Base-by-base conservation (phyloP, 163 green algal species). In the Chlamydomonas reinhardtii region DNA sequence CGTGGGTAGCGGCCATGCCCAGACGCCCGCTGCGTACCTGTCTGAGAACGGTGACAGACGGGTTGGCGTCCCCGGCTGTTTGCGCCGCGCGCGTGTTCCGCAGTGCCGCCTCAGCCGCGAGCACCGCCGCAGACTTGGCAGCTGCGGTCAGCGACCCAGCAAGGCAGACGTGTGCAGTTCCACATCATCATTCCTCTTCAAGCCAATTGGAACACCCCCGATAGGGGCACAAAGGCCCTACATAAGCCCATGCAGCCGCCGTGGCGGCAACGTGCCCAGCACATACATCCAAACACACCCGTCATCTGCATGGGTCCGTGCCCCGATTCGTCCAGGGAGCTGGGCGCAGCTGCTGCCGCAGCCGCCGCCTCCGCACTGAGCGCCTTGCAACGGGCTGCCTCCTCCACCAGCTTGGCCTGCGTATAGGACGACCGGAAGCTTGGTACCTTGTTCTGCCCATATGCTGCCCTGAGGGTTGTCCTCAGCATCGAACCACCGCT, bases 281-380 rank as follows among this genome's bases (percentile, higher is more conserved):
- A n/a, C n/a, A n/a, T n/a, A n/a, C n/a, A n/a, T n/a, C 25, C 25
- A 1, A 3, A 25, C 77, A 12, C 66, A 85, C 79, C 79, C 32
- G 79, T 64, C 79, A 85, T 85, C 34, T 85, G 79, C 32, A 85
- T 70, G 14, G 79, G 79, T 15, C 79, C 79, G 69, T 85, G 79
- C 35, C 68, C 68, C 22, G 79, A 85, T 32, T 85, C 79, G 54
- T 85, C 79, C 39, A 54, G 52, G 0, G 54, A n/a, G 34, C 31
- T n/a, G 34, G 62, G 6, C 0, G 79, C 54, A 0, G 34, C 25
- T 2, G 79, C 68, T 12, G 79, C 79, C 14, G 73, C 65, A 22
- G 79, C 79, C 32, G 79, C 79, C 16, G 68, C 69, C 69, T 39
- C 64, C 32, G 69, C 54, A 19, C 68, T 64, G 12, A 68, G 6